Evolutionary conservation across 2,329 filamentous ascomycete species (phyloP).

Genomic region (Biscogniauxia sp.): DNA sequence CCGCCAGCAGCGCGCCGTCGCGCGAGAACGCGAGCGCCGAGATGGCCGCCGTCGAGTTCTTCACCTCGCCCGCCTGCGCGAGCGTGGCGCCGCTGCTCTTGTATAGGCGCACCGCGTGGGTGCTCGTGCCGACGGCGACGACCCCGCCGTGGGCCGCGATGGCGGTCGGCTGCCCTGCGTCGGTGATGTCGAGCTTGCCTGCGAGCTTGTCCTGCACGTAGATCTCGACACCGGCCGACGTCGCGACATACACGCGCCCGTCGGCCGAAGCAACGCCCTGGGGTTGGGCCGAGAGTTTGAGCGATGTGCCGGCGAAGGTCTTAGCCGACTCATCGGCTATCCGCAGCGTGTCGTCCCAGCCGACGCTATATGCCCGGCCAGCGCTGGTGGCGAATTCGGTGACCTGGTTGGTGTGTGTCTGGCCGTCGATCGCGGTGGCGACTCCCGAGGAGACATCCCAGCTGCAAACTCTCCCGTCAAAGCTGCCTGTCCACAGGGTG

Average conservation of each 20-base stretch:
- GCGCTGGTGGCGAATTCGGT: slow-evolving; percentile 65
- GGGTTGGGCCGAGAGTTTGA: slow-evolving; percentile 75
- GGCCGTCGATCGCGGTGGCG: slow-evolving; percentile 72
- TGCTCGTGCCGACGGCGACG: slow-evolving; percentile 74
- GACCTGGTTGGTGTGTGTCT: slow-evolving; percentile 82
- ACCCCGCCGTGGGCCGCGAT: slow-evolving; percentile 66
- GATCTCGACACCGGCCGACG: slow-evolving; percentile 56
- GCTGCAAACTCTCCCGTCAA: slow-evolving; percentile 80
- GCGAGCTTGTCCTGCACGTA: slow-evolving; percentile 59
- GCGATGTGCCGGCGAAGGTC: slow-evolving; percentile 68
- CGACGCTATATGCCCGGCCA: slow-evolving; percentile 76
- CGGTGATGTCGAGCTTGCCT: slow-evolving; percentile 57
- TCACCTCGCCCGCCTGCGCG: slow-evolving; percentile 54
- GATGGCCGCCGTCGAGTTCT: slow-evolving; percentile 67
- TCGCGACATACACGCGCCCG: slow-evolving; percentile 48
- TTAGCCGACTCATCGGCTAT: slow-evolving; percentile 71
- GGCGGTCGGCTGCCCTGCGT: slow-evolving; percentile 56
- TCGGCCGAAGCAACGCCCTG: slow-evolving; percentile 42
- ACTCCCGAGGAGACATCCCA: slow-evolving; percentile 76
- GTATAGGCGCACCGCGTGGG: slow-evolving; percentile 76
- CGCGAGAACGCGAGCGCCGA: slow-evolving; percentile 81
- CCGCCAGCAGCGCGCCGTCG: slow-evolving; percentile 74
- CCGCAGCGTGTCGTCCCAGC: slow-evolving; percentile 90
- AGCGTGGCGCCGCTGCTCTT: slow-evolving; percentile 55
- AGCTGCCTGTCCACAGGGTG: slow-evolving; percentile 85